Conservation (phyloP, 2,329 filamentous ascomycete genomes). For the Fusarium austroafricanum region DNA sequence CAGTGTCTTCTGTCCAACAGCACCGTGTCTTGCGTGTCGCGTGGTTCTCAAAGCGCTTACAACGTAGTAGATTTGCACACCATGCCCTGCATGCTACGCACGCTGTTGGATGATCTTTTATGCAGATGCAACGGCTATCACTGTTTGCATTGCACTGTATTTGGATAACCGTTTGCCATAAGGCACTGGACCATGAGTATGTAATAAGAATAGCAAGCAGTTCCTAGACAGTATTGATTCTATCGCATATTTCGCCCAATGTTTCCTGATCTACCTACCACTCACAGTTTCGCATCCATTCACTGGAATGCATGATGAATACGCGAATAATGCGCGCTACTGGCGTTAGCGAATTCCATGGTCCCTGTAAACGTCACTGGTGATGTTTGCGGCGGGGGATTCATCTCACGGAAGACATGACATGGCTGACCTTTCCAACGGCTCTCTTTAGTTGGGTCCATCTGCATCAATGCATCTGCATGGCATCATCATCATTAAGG, state of each 20-base stretch:
- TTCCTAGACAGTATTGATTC: background rate
- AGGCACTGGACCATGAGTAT: background rate
- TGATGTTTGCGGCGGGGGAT: constrained; percentile 33
- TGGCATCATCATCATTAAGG: constrained; percentile 5
- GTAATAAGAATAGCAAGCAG: background rate
- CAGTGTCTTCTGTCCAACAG: background rate
- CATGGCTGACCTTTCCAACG: constrained; percentile 20
- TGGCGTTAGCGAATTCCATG: constrained; percentile 5
- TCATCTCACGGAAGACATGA: constrained; percentile 1
- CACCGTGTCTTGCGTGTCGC: constrained; percentile 12
- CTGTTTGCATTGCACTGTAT: constrained; percentile 26
- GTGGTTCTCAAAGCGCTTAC: constrained; percentile 5
- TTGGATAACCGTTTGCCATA: constrained; percentile 11
- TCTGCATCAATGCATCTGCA: background rate
- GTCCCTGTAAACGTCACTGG: constrained; percentile 27
- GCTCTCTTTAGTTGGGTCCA: background rate
- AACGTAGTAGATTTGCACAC: background rate
- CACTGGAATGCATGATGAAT: constrained; percentile 24
- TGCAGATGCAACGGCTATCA: constrained; percentile 5
- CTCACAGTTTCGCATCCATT: too few relatives aligned
- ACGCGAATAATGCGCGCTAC: constrained; percentile 8
- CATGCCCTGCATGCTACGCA: too few relatives aligned
- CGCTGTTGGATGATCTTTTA: constrained; percentile 1
- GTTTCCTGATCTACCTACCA: background rate
- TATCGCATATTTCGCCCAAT: background rate